Evolutionary conservation across 2,329 filamentous ascomycete genomes (phyloP).

Genomic region (Fusarium neocosmosporiellum): DNA sequence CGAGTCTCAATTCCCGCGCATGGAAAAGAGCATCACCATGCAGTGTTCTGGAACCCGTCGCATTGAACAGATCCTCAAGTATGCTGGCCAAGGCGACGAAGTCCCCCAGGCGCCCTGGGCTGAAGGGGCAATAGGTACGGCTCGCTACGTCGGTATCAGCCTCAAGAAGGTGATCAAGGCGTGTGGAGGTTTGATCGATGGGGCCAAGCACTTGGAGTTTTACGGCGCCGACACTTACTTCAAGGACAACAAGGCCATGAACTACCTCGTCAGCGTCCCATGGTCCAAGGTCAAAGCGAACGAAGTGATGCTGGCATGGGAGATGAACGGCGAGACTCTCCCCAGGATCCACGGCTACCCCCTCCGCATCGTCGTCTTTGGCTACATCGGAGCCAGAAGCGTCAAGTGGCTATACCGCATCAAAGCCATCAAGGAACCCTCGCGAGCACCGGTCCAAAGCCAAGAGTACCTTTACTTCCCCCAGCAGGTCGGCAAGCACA

Average conservation of each 20-base stretch:
- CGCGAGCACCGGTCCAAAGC: constrained; percentile 70
- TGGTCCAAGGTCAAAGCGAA: constrained; percentile 74
- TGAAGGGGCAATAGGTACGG: constrained; percentile 76
- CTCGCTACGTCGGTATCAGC: constrained; percentile 70
- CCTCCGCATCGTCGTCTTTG: constrained; percentile 70
- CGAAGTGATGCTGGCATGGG: constrained; percentile 76
- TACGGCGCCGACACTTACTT: constrained; percentile 80
- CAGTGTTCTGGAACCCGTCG: constrained; percentile 77
- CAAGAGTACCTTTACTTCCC: constrained; percentile 77
- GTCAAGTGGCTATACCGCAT: constrained; percentile 73
- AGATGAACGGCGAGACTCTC: constrained; percentile 75
- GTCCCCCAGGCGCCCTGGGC: constrained; percentile 67
- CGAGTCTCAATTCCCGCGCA: constrained; percentile 68
- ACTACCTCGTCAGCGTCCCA: constrained; percentile 75
- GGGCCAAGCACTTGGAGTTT: constrained; percentile 73
- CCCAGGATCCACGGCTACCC: constrained; percentile 75
- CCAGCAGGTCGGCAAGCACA: constrained; percentile 76
- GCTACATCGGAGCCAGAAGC: constrained; percentile 74
- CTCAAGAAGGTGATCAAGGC: constrained; percentile 77
- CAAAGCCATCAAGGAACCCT: constrained; percentile 68
- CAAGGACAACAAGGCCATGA: constrained; percentile 72
- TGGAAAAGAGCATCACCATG: constrained; percentile 69
- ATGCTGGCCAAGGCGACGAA: constrained; percentile 75
- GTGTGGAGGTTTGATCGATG: constrained; percentile 69
- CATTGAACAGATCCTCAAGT: constrained; percentile 74